These are phyloP conservation scores for Penicillium cataractarum DNA, from an alignment of 495 filamentous ascomycete species.

Conservation along the genomic window DNA sequence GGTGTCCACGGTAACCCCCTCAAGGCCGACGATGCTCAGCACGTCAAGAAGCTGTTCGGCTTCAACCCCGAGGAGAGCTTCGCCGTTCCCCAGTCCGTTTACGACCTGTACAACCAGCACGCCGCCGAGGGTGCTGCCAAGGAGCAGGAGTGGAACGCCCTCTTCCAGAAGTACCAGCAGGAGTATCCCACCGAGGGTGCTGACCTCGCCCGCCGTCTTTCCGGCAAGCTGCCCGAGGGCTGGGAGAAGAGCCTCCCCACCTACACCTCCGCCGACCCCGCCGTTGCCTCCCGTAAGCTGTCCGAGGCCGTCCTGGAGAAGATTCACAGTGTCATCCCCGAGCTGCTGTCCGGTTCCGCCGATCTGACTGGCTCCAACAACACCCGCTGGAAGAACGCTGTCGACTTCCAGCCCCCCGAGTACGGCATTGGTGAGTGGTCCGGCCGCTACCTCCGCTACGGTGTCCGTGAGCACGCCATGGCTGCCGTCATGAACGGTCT, in stretches of 20 bases:
- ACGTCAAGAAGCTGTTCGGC: conserved; percentile 90
- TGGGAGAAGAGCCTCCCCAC: conserved; percentile 94
- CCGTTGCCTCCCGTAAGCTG: conserved; percentile 89
- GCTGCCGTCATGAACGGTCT: conserved; percentile 98
- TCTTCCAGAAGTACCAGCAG: conserved; percentile 82
- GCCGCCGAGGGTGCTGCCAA: conserved; percentile 81
- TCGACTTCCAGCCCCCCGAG: conserved; percentile 94
- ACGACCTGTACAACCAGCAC: conserved; percentile 84
- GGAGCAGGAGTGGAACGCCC: conserved; percentile 94
- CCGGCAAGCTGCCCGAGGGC: conserved; percentile 86
- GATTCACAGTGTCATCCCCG: conserved; percentile 80
- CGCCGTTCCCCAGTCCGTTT: conserved; percentile 91
- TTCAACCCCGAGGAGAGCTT: conserved; percentile 95
- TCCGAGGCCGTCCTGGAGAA: conserved; percentile 92
- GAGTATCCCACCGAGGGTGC: conserved; percentile 74
- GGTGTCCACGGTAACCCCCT: conserved; percentile 95
- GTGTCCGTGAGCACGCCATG: conserved; percentile 98
- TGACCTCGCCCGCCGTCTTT: conserved; percentile 81
- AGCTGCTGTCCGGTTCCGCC: conserved; percentile 93
- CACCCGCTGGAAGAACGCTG: conserved; percentile 94
- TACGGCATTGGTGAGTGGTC: conserved; percentile 81
- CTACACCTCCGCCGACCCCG: conserved; percentile 86
- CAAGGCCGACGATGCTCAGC: conserved; percentile 88
- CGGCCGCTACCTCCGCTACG: conserved; percentile 95
- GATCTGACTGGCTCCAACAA: conserved; percentile 99